These are phyloP conservation scores for Penicillium sp. DNA, from an alignment of 2,329 filamentous ascomycete genomes.

Conservation along the genomic window DNA sequence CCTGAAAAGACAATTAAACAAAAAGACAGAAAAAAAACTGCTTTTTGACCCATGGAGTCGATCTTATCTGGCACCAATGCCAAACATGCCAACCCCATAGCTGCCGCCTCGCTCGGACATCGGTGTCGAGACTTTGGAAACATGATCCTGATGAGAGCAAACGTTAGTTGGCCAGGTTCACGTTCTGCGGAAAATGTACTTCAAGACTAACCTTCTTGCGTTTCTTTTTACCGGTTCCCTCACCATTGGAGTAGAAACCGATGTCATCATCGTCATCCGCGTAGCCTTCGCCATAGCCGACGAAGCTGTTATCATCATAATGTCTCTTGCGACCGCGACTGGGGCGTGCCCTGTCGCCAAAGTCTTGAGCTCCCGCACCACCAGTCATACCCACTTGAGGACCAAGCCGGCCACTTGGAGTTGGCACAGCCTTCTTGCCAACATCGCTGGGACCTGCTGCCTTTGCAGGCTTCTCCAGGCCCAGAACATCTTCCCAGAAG, in stretches of 20 bases:
- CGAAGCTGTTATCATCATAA: constrained; percentile 59
- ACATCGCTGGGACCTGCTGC: constrained; percentile 36
- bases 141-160: constrained; percentile 44
- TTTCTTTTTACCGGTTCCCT: constrained; percentile 54
- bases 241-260: constrained; percentile 52
- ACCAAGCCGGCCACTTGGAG: constrained; percentile 33
- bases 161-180: not conserved
- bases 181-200: not conserved
- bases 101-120: constrained; percentile 49
- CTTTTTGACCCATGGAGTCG: constrained; percentile 21
- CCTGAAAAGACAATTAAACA: constrained; percentile 10
- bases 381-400: constrained; percentile 38
- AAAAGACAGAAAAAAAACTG: constrained; percentile 20
- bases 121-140: constrained; percentile 47
- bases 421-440: constrained; percentile 39
- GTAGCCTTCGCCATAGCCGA: constrained; percentile 58
- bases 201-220: constrained; percentile 53
- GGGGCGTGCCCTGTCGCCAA: constrained; percentile 44
- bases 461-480: constrained; percentile 54
- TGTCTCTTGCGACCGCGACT: constrained; percentile 57
- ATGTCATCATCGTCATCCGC: constrained; percentile 55
- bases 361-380: constrained; percentile 38
- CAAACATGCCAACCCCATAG: constrained; percentile 54
- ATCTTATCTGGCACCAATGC: constrained; percentile 51
- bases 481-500: constrained; percentile 57